A percentile compares a stretch with the other conserved stretches of the same genome.
phyloP scores from a whole-genome alignment of 805 yeast species.

The Sugiyamaella lignohabitans region DNA sequence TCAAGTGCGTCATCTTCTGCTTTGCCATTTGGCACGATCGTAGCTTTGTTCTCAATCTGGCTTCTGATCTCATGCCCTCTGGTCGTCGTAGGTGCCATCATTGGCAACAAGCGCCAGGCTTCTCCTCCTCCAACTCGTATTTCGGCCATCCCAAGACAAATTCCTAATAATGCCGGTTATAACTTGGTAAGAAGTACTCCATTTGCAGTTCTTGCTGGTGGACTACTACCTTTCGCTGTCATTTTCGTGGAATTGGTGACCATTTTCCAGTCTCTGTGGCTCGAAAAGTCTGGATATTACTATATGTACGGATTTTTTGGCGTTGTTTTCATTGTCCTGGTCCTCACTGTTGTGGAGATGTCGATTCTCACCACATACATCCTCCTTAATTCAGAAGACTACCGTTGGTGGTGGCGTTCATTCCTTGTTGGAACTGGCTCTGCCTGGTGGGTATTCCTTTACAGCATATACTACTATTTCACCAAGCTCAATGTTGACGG shows the following conservation, averaged over 20 bases:
- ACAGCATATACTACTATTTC: conserved; percentile 56
- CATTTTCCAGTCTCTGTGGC: conserved; percentile 71
- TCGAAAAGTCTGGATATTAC: conserved; percentile 70
- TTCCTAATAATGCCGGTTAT: conserved; percentile 23
- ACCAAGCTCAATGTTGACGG: conserved; percentile 54
- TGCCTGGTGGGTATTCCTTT: conserved; percentile 62
- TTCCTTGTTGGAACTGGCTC: conserved; percentile 65
- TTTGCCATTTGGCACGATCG: conserved; percentile 69
- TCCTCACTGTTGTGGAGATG: conserved; percentile 62
- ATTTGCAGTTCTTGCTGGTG: conserved; percentile 40
- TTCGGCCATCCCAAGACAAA: conserved; percentile 31
- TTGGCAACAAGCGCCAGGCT: conserved; percentile 33
- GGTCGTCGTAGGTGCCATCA: conserved; percentile 56
- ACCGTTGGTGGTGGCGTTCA: conserved; percentile 79
- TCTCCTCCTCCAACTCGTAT: conserved; percentile 22
- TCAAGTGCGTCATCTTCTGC: conserved; percentile 68
- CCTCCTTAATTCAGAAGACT: conserved; percentile 48
- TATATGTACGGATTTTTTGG: conserved; percentile 75
- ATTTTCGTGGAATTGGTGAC: conserved; percentile 73
- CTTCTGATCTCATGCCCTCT: conserved; percentile 67
- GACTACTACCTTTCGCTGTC: conserved; percentile 70
- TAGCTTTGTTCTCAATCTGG: conserved; percentile 53
- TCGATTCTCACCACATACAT: conserved; percentile 64
- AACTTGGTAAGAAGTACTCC: conserved; percentile 5
- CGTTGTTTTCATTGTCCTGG: conserved; percentile 50